Base-by-base conservation (phyloP, 2,329 filamentous ascomycete genomes). In the Phialophora verrucosa region DNA sequence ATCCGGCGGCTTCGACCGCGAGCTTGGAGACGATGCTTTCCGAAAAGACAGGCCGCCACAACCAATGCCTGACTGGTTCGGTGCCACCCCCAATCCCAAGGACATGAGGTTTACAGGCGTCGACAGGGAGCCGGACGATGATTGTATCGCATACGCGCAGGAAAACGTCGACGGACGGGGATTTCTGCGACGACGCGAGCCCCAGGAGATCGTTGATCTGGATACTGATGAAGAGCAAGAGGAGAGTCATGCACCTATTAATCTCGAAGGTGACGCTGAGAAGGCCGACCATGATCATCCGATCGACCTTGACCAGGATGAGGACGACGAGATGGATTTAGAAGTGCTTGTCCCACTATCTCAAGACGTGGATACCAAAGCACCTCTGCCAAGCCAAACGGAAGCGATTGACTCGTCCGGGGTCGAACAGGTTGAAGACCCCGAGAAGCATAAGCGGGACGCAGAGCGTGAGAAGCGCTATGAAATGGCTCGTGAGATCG, bases 1-100 rank as follows among this genome's bases (percentile, higher is more conserved):
- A 66, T 84, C 86, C 44, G 90, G 90, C 25, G 90, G 90, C 0
- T 92, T 93, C 72, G 85, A 90, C 63, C 86, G 82, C 69, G 82
- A 83, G 25, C 64, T 72, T 23, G 69, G 70, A 51, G 69, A 72
- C 32, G 70, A 72, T 56, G 63, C 67, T 10, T 69, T 70, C 54
- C 66, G 71, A 31, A 76, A 76, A 23, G 73, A 73, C 25, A 67
- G 70, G 32, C 77, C 76, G 17, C 61, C 72, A 3, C 74, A 78
- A 29, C 75, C 77, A 31, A 71, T 83, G 42, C 82, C 82, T 5
- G 80, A 80, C 6, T 83, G 82, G 82, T 83, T 83, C 68, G 74
- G 76, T 57, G 77, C 72, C 5, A 72, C 76, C 5, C 74, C 73
- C n/a, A 73, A 71, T 42, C 69, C 74, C 2, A 74, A 76, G 61